Evolutionary conservation across 805 yeast species (phyloP).

Genomic region (Ogataea parapolymorpha): DNA sequence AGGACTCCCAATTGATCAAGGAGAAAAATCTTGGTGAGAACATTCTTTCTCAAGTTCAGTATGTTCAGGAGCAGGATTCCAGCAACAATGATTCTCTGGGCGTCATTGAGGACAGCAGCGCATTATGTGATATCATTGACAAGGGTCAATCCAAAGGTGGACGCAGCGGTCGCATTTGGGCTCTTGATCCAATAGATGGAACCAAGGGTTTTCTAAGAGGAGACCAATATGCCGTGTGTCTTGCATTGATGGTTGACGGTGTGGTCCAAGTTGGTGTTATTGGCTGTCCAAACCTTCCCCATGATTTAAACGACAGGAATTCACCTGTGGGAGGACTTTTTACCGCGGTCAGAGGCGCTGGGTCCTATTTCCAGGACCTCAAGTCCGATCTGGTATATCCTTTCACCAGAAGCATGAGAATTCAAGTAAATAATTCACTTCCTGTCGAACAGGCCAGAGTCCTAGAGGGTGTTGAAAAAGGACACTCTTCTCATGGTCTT

Average conservation of each 20-base stretch:
- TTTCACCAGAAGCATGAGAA: constrained; percentile 32
- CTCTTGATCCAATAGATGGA: constrained; percentile 97
- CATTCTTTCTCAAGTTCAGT: constrained; percentile 58
- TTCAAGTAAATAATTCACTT: constrained; percentile 50
- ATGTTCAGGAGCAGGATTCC: constrained; percentile 47
- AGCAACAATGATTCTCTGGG: constrained; percentile 37
- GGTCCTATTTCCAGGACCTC: constrained; percentile 56
- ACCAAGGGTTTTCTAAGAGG: constrained; percentile 95
- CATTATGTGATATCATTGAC: constrained; percentile 67
- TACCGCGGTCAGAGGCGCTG: constrained; percentile 64
- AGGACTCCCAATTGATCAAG: constrained; percentile 68
- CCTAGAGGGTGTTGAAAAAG: constrained; percentile 92
- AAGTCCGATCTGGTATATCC: constrained; percentile 37
- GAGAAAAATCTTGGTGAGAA: constrained; percentile 48
- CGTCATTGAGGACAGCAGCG: constrained; percentile 39
- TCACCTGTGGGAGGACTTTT: constrained; percentile 67
- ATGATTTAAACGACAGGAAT: constrained; percentile 36
- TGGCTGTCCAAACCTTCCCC: constrained; percentile 91
- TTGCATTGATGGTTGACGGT: constrained; percentile 85
- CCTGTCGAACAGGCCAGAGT: constrained; percentile 55
- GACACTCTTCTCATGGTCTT: constrained; percentile 88
- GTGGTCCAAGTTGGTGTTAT: constrained; percentile 84
- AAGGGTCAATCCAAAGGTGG: constrained; percentile 82
- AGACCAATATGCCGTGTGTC: constrained; percentile 94
- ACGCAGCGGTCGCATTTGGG: constrained; percentile 82